Conservation (phyloP, 1,284 basidiomycete genomes). For the Puccinia polysora region DNA sequence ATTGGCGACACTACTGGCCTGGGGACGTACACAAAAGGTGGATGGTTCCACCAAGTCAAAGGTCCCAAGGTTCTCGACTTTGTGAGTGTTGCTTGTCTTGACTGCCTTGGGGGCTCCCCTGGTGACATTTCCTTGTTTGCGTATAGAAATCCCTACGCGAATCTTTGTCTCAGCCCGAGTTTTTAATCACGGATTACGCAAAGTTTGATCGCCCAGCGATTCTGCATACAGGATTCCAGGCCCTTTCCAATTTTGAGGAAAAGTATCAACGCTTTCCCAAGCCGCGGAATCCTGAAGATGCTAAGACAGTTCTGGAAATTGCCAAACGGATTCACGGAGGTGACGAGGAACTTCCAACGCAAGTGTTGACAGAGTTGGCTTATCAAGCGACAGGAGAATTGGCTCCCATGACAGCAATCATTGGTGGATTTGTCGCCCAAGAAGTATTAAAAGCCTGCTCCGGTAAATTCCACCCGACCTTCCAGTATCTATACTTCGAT, state of each 20-base stretch:
- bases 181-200: constrained; percentile 93
- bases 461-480: constrained; percentile 95
- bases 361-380: constrained; percentile 75
- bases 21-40: constrained; percentile 77
- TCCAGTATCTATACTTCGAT: constrained; percentile 95
- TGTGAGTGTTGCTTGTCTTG: constrained; percentile 32
- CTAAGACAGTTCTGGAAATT: constrained; percentile 64
- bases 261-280: constrained; percentile 69
- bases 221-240: constrained; percentile 92
- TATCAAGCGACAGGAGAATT: constrained; percentile 92
- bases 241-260: constrained; percentile 71
- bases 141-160: constrained; percentile 78
- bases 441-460: constrained; percentile 96
- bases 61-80: constrained; percentile 95
- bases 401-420: constrained; percentile 83
- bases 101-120: background rate
- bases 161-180: constrained; percentile 75
- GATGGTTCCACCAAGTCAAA: constrained; percentile 97
- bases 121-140: background rate
- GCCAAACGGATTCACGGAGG: constrained; percentile 66
- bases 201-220: constrained; percentile 91
- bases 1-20: constrained; percentile 82
- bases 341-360: constrained; percentile 59
- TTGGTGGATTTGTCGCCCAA: constrained; percentile 96
- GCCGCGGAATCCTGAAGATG: constrained; percentile 79